Base-by-base conservation (phyloP, 225 moss, liverwort and hornwort species). In the Marchantia polymorpha region DNA sequence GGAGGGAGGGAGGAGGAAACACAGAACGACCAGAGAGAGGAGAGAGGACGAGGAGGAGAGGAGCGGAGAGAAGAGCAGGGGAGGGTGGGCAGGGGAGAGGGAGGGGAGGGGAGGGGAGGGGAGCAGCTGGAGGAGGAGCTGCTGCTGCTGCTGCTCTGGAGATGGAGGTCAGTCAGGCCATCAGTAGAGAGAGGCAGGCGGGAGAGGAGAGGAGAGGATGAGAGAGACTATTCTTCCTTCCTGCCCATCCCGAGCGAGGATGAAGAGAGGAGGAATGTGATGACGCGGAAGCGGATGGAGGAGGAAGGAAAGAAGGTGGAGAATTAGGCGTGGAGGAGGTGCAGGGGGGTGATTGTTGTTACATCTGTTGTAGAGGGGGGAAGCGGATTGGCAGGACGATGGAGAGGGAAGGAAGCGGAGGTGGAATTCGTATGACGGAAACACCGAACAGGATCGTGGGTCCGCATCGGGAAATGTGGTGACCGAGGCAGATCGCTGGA, bases 391-490 rank as follows among this genome's bases (percentile, higher is more conserved):
- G 50, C 20, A 72, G 54, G 27, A 74, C 25, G 52, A 22, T 75
- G 31, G 75, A 75, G 20, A 58, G 56, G 39, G 55, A 75, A 39
- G 19, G 17, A 29, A 75, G 46, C 30, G 47, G 72, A 72, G 58
- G 68, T 16, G 30, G 56, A 27, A 60, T 75, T 58, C 22, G 17
- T 10, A 59, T 0, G 31, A 75, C 46, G 20, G 75, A 59, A 46
- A 16, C 27, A 46, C 58, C 19, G 59, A 55, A 46, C 58, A 75
- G 25, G 50, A 64, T 49, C 64, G 77, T 77, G 64, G 7, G 61
- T 22, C 49, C 20, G 64, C 49, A 77, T 49, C 77, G 13, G 64
- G 64, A 50, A 77, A 77, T 77, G 77, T 77, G 77, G 49, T 64
- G 77, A 73, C 73, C 52, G 73, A 26, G 53, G 73, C 27, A 73